phyloP scores from a whole-genome alignment of 2,329 filamentous ascomycete species.

The Pyrenochaeta sp. region DNA sequence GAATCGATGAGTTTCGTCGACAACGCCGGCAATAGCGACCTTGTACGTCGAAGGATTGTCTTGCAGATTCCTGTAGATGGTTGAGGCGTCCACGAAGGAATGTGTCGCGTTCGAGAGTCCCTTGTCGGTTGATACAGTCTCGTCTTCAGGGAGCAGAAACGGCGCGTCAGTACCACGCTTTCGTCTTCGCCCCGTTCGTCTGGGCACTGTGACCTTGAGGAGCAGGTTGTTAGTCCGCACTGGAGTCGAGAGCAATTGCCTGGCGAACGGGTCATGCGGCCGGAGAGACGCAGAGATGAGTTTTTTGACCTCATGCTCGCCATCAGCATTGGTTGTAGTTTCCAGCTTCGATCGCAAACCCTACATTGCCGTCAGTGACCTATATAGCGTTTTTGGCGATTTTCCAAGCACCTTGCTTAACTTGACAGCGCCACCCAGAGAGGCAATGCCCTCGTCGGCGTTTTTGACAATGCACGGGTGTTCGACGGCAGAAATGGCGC shows the following conservation, averaged over 20 bases:
- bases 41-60: slow-evolving; percentile 74
- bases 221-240: slow-evolving; percentile 82
- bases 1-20: slow-evolving; percentile 86
- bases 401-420: slow-evolving; percentile 66
- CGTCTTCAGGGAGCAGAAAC: slow-evolving; percentile 56
- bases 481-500: slow-evolving; percentile 67
- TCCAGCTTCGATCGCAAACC: slow-evolving; percentile 38
- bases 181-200: slow-evolving; percentile 82
- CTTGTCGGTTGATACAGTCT: slow-evolving; percentile 7
- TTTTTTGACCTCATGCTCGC: slow-evolving; percentile 52
- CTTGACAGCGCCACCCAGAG: slow-evolving; percentile 64
- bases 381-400: too few species aligned
- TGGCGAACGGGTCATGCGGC: slow-evolving; percentile 79
- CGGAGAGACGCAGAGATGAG: slow-evolving; percentile 76
- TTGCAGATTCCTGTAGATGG: slow-evolving; percentile 68
- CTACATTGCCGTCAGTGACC: slow-evolving; percentile 20
- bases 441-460: slow-evolving; percentile 68
- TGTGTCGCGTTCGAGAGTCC: background rate
- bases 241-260: slow-evolving; percentile 79
- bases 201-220: slow-evolving; percentile 85
- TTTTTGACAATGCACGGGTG: slow-evolving; percentile 72
- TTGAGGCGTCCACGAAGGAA: slow-evolving; percentile 28
- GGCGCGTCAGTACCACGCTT: slow-evolving; percentile 78
- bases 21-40: slow-evolving; percentile 73
- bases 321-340: slow-evolving; percentile 24